Evolutionary conservation across 2,329 filamentous ascomycete genomes (phyloP).

Genomic region (Pseudogymnoascus sp.): DNA sequence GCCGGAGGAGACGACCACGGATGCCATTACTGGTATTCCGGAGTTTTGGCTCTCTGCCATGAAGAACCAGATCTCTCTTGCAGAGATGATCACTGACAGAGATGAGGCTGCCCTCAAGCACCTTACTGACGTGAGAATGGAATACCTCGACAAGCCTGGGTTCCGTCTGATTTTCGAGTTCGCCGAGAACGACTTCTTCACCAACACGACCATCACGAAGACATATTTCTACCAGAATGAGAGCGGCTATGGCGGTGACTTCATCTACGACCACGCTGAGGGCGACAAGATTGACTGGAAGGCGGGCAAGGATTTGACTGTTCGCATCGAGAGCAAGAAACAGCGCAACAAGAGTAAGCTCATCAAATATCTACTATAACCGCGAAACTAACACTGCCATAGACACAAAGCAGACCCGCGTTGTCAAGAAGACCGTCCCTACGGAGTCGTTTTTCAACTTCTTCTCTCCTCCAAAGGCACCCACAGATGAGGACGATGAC

Average conservation of each 20-base stretch:
- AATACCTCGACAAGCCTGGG: conserved; percentile 95
- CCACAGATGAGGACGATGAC: conserved; percentile 59
- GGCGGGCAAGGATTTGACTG: conserved; percentile 82
- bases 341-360: conserved; percentile 96
- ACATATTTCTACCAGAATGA: conserved; percentile 99
- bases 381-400: conserved; percentile 12
- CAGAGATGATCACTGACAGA: conserved; percentile 97
- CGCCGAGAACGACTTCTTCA: conserved; percentile 89
- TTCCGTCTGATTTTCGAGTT: conserved; percentile 99
- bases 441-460: conserved; percentile 94
- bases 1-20: conserved; percentile 40
- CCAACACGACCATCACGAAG: conserved; percentile 94
- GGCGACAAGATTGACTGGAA: conserved; percentile 98
- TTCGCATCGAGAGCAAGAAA: conserved; percentile 97
- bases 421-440: conserved; percentile 98
- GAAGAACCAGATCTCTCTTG: conserved; percentile 97
- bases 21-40: conserved; percentile 70
- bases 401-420: conserved; percentile 98
- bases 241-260: conserved; percentile 96
- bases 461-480: conserved; percentile 90
- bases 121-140: conserved; percentile 92
- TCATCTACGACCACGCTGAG: conserved; percentile 98
- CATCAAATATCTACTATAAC: not conserved
- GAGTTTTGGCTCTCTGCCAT: conserved; percentile 99
- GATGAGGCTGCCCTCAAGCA: conserved; percentile 90